Conservation (phyloP, 768 basidiomycete genomes). For the Hypsizygus marmoreus region DNA sequence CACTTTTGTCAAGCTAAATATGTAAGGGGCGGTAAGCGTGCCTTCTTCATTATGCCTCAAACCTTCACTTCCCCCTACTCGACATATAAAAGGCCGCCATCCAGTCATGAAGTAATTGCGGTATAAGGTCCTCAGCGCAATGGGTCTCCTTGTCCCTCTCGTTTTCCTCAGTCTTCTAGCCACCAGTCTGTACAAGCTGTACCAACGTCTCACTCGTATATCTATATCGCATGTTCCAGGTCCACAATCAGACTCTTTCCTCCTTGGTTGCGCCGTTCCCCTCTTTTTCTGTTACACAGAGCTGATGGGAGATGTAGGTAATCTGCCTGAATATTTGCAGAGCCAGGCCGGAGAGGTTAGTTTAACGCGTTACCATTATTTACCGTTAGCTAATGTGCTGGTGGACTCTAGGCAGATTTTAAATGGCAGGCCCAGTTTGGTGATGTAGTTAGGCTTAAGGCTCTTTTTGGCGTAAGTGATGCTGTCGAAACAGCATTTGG, state of each 20-base stretch:
- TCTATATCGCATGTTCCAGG: constrained; percentile 36
- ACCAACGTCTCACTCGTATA: constrained; percentile 33
- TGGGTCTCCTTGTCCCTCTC: constrained; percentile 12
- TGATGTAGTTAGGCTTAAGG: constrained; percentile 39
- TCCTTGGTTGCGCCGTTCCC: constrained; percentile 32
- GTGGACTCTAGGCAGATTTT: constrained; percentile 42
- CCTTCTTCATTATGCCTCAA: too few relatives aligned
- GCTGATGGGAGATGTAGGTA: constrained; percentile 26
- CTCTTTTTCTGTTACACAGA: neutral
- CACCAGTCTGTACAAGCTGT: constrained; percentile 25
- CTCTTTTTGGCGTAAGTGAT: constrained; percentile 36
- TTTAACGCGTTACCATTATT: too few relatives aligned
- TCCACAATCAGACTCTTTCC: constrained; percentile 38
- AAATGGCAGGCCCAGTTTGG: constrained; percentile 47
- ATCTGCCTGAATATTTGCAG: constrained; percentile 32
- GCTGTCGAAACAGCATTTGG: neutral
- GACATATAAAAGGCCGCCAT: constrained; percentile 5
- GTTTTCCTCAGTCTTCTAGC: constrained; percentile 10
- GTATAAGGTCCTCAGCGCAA: constrained; percentile 6
- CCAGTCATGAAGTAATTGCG: neutral
- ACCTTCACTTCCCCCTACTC: too few relatives aligned
- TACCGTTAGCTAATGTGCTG: too few relatives aligned
- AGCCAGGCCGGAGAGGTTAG: constrained; percentile 35
- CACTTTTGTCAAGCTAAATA: too few relatives aligned
- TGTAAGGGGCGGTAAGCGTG: too few relatives aligned